Percentiles rank a stretch among this genome's conserved stretches.
Conservation (phyloP, 495 filamentous ascomycete genomes). For the Oleoguttula mirabilis region DNA sequence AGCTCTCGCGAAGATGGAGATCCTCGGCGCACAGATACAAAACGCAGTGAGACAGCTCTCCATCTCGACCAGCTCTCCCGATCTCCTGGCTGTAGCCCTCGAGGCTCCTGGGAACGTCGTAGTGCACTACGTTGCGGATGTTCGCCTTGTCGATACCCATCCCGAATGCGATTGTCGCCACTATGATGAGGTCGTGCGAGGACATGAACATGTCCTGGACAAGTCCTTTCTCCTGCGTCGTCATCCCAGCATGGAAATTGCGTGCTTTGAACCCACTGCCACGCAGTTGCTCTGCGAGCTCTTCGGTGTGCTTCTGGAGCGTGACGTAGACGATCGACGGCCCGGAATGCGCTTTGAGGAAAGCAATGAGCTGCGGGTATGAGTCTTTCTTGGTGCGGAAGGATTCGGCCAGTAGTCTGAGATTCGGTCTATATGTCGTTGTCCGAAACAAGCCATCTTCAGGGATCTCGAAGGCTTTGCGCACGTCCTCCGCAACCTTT, state of each 20-base stretch:
- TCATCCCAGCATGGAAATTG: conserved; percentile 76
- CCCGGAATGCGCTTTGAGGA: conserved; percentile 38
- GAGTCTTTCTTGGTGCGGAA: conserved; percentile 41
- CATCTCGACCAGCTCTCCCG: conserved; percentile 85
- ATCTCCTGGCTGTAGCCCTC: conserved; percentile 99
- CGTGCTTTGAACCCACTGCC: conserved; percentile 54
- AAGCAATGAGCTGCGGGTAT: conserved; percentile 48
- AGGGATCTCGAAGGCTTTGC: conserved; percentile 73
- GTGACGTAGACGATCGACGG: conserved; percentile 73
- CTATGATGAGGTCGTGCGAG: conserved; percentile 68
- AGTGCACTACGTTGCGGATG: conserved; percentile 90
- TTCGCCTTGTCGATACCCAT: conserved; percentile 98
- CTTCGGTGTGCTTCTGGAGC: conserved; percentile 65
- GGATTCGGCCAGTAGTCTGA: conserved; percentile 64
- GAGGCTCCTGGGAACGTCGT: conserved; percentile 79
- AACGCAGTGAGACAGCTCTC: conserved; percentile 42
- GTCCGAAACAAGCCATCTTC: conserved; percentile 41
- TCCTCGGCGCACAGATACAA: conserved; percentile 43
- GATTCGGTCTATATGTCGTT: conserved; percentile 59
- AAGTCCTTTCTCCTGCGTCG: conserved; percentile 44
- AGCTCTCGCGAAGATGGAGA: conserved; percentile 41
- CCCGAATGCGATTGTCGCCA: conserved; percentile 95
- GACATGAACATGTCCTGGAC: conserved; percentile 73
- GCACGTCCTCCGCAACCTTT: conserved; percentile 83
- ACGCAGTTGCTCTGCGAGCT: conserved; percentile 55